Percentiles rank a stretch among this genome's conserved stretches.
Conservation (phyloP, 768 basidiomycete species). For the Podaxis pistillaris region DNA sequence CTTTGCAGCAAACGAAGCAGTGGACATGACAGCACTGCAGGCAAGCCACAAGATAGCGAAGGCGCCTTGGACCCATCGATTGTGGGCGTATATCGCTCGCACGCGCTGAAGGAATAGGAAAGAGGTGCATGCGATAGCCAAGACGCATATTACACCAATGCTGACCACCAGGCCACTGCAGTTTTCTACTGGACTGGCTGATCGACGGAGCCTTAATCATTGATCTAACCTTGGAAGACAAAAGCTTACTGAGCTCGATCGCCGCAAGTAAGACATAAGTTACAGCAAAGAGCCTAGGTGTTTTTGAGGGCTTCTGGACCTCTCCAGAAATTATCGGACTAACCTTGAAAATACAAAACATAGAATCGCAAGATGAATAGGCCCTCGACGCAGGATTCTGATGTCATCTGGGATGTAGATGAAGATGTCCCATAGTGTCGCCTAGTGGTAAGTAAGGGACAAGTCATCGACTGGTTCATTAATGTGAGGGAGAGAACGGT, state of each 20-base stretch:
- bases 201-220: not conserved
- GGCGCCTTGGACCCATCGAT: conserved; percentile 21
- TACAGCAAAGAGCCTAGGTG: conserved; percentile 1
- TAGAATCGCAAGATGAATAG: not conserved
- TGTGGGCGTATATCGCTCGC: conserved; percentile 27
- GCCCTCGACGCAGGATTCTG: not conserved
- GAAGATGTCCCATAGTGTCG: conserved; percentile 7
- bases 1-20: conserved; percentile 23
- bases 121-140: conserved; percentile 14
- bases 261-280: not conserved
- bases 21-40: conserved; percentile 21
- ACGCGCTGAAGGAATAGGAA: conserved; percentile 32
- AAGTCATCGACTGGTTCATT: not conserved
- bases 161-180: not conserved
- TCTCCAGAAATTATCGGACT: not conserved
- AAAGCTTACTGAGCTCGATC: not conserved
- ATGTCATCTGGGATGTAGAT: conserved; percentile 9
- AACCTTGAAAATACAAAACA: conserved; percentile 7
- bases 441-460: not conserved
- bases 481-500: not conserved
- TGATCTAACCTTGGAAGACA: not conserved
- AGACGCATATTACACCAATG: not conserved
- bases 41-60: conserved; percentile 29
- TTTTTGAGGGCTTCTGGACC: not conserved
- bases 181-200: not conserved